Evolutionary conservation across 2,329 filamentous ascomycete species (phyloP), one percentile per base, ranked within the genome.

Genomic region (Parascedosporium putredinis): DNA sequence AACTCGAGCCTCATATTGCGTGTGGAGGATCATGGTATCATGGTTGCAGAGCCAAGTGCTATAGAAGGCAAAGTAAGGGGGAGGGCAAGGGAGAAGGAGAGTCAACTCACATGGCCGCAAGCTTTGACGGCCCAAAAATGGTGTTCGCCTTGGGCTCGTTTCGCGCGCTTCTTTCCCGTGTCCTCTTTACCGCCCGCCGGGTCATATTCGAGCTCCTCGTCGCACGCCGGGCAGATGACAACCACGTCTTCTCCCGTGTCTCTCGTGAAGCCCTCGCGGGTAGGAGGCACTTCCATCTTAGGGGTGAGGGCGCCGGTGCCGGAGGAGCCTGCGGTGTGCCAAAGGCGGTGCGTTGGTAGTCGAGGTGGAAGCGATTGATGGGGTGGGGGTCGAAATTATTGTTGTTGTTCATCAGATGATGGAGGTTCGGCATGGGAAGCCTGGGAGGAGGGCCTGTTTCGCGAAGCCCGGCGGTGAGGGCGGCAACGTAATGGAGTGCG

Each of bases 121-220:
- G 76, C 76, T 66, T 90, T 95, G 31, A 93, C 75, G 1, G 93
- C 84, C 89, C 90, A 97, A 54, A 97, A 91, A 59, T 95, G 86
- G 60, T 87, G 83, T 65, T 95, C 89, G 20, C 73, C 75, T 5
- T 70, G 66, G 18, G 73, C 69, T 29, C 63, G 57, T 58, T 75
- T 81, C 45, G 45, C 22, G 45, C 68, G 67, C 34, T 68, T 74
- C 54, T 58, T 66, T 0, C 55, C 51, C 20, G 24, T 36, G 23
- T 2, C 53, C 52, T 12, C 56, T 53, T 31, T 16, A 50, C 29
- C 54, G 57, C 38, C 49, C 52, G 38, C 3, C 51, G 80, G 80
- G 12, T 89, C 86, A 47, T 84, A 81, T 5, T 88, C 85, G 14
- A 98, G 70, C 66, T 97, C 91, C 52, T 86, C 77, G 16, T 85